Evolutionary conservation across 768 basidiomycete species (phyloP), one percentile per base, ranked within the genome.

Genomic region (Imleria badia): DNA sequence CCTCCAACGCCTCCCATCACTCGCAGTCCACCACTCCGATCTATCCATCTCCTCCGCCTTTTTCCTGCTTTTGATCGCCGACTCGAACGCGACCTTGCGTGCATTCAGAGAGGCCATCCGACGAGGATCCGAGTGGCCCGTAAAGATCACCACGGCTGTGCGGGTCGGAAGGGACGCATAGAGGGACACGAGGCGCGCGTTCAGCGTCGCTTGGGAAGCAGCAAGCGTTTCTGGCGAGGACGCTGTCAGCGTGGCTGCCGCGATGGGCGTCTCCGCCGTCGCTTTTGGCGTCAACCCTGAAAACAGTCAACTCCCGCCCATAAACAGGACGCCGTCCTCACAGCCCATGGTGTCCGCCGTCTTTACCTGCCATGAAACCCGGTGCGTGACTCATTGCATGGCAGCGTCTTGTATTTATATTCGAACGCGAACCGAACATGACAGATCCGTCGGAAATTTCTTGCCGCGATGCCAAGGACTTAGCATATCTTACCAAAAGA

Each of bases 71-170:
- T 79, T 77, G 48, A 88, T 70, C 15, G 81, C 82, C 22, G 64
- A 75, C 62, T 98, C 94, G 62, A 94, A 96, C 30, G 80, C 78
- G 5, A 69, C 72, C 71, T 92, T 89, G 46, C 86, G 78, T 6
- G 81, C 81, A 60, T 85, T 86, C 20, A 98, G 73, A 23, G 78
- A 68, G 4, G 87, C 76, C 91, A 96, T 94, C 8, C 70, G 75
- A 1, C 91, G 82, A 1, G 95, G 94, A 68, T 97, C 91, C 0
- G 86, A 85, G 65, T 98, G 93, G 1, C 95, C 94, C 0, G 89
- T 91, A 65, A 97, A 85, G 36, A 98, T 76, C 49, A 98, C 72
- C 20, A 98, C 69, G 0, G 93, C 94, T 0, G 94, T 92, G 20
- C 86, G 83, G 3, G 86, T 68, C 0, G 94, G 94, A 0, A 98